Evolutionary conservation across 1,284 basidiomycete genomes (phyloP).

Genomic region (Hymenochaete sp.): DNA sequence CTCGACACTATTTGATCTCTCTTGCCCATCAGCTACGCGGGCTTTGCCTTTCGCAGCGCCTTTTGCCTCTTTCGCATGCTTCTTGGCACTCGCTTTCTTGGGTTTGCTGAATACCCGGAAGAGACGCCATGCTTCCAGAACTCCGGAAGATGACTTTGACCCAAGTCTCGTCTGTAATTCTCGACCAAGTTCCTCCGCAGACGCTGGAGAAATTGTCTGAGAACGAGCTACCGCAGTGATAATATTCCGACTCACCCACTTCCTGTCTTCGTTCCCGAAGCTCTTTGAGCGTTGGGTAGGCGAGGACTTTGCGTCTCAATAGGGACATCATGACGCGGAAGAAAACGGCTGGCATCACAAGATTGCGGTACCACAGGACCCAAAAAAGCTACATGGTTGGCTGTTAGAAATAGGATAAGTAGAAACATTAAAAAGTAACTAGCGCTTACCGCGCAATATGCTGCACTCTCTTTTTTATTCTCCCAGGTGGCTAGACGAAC

Average conservation of each 20-base stretch:
- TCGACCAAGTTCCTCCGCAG: conserved; percentile 46
- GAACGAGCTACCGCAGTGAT: no score
- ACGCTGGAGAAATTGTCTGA: no score
- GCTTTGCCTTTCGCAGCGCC: conserved; percentile 17
- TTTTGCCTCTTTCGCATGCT: conserved; percentile 21
- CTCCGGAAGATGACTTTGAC: conserved; percentile 36
- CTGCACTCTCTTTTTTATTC: conserved; percentile 36
- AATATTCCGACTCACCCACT: conserved; percentile 32
- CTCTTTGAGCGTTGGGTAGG: conserved; percentile 47
- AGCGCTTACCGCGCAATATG: conserved; percentile 45
- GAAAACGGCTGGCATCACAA: conserved; percentile 45
- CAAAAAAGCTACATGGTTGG: conserved; percentile 44
- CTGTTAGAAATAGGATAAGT: not conserved
- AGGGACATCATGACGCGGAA: conserved; percentile 41
- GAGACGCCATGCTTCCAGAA: conserved; percentile 46
- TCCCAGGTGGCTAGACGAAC: conserved; percentile 47
- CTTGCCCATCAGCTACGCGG: conserved; percentile 19
- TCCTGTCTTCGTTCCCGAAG: conserved; percentile 42
- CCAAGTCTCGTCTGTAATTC: conserved; percentile 40
- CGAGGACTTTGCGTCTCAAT: conserved; percentile 39
- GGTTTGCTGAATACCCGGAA: conserved; percentile 34
- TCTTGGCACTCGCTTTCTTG: conserved; percentile 25
- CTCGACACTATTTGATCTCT: no score
- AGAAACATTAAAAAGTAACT: not conserved
- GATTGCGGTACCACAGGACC: conserved; percentile 52